phyloP scores from a whole-genome alignment of 192 early-diverging fungal genomes.

The Coemansia erecta region DNA sequence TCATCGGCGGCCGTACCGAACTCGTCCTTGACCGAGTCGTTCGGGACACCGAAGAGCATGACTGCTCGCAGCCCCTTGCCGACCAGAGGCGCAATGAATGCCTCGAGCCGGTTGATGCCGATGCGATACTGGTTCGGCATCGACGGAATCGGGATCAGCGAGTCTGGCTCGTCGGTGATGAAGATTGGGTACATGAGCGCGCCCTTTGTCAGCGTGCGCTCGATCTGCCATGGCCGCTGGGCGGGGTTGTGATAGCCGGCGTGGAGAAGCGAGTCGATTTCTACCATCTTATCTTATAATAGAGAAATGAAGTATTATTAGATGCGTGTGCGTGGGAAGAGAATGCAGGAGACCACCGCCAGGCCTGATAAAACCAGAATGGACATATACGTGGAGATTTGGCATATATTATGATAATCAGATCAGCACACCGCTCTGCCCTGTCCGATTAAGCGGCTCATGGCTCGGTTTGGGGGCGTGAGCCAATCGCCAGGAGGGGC shows the following conservation, averaged over 20 bases:
- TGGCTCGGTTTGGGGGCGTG: too few species aligned
- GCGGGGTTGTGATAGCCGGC: slow-evolving; percentile 83
- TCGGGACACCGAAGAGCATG: slow-evolving; percentile 93
- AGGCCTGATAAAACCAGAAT: too few species aligned
- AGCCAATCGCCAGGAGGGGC: too few species aligned
- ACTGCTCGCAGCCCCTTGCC: slow-evolving; percentile 83
- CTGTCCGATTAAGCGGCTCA: too few species aligned
- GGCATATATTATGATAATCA: neutral
- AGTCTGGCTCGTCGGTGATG: slow-evolving; percentile 77
- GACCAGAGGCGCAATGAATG: slow-evolving; percentile 75
- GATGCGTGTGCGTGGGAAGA: neutral
- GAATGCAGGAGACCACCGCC: neutral
- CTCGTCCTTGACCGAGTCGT: slow-evolving; percentile 67
- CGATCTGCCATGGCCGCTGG: slow-evolving; percentile 81
- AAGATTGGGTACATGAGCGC: slow-evolving; percentile 94
- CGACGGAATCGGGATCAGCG: slow-evolving; percentile 72
- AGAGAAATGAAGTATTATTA: neutral
- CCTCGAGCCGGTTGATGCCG: slow-evolving; percentile 78
- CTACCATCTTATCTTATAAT: slow-evolving; percentile 35
- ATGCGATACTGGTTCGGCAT: slow-evolving; percentile 86
- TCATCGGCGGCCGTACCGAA: slow-evolving; percentile 80
- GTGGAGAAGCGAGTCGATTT: slow-evolving; percentile 74
- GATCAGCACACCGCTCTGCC: too few species aligned
- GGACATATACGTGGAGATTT: slow-evolving; percentile 1
- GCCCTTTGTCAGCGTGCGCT: slow-evolving; percentile 62